Base-by-base conservation (phyloP, 2,329 filamentous ascomycete genomes). In the Aspergillus tamarii region DNA sequence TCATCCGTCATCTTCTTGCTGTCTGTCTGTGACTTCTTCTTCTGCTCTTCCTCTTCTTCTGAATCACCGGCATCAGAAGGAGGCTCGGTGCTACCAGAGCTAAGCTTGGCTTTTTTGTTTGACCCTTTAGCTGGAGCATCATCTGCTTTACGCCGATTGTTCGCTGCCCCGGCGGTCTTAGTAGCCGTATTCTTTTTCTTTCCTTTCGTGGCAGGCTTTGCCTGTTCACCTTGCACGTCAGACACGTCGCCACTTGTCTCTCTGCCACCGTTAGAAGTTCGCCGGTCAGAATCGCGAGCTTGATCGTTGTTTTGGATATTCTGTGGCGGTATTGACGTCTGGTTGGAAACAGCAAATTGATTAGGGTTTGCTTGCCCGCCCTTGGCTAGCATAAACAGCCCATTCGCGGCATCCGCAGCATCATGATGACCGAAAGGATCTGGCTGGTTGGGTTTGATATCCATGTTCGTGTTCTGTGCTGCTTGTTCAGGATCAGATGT, bases 1-100 rank as follows among this genome's bases (percentile, higher is more conserved):
- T 98, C 95, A 62, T 98, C 95, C 0, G 94, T 97, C 93, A 97
- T 96, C 83, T 97, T 97, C 71, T 90, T 87, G 46, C 84, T 78
- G 55, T 87, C 83, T 57, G 71, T 74, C 34, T 84, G 85, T 7
- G 87, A 84, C 57, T 87, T 85, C 54, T 83, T 86, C 67, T 84
- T 72, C 43, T 59, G 30, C 19, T 73, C 72, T 46, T 77, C 84
- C 59, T 80, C 83, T 5, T 86, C 83, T 2, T 88, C 85, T 0
- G 82, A 83, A n/a, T 84, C 82, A 28, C 82, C 82, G 6, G 84
- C 71, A 60, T 81, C 80, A 21, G 78, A 77, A 50, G 76, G 73
- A 46, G 75, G 78, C 66, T 78, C 80, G 60, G 76, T 72, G 19
- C 82, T 87, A 4, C 77, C 80, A 61, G 76, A 72, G 19, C 82